These are phyloP conservation scores for Puccinia hordei DNA, from an alignment of 1,284 basidiomycete species.

Conservation along the genomic window DNA sequence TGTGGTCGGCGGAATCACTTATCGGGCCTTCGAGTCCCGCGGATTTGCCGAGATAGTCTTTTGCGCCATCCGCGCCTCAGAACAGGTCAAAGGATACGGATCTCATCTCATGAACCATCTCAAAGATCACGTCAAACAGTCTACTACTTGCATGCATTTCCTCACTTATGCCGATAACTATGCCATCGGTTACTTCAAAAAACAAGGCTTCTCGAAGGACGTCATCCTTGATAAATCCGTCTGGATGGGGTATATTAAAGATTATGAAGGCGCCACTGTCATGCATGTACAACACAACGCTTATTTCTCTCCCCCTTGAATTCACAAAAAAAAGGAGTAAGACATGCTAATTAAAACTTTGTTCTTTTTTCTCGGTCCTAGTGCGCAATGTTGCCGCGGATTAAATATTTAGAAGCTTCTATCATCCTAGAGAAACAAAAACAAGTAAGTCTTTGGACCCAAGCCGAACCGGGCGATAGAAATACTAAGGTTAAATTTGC, in stretches of 20 bases:
- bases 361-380: slow-evolving; percentile 54
- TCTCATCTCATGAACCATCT: slow-evolving; percentile 99
- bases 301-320: not conserved
- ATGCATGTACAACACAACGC: slow-evolving; percentile 77
- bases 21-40: slow-evolving; percentile 89
- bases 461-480: too few species aligned
- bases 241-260: slow-evolving; percentile 99
- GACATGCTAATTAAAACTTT: too few species aligned
- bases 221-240: slow-evolving; percentile 83
- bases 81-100: slow-evolving; percentile 99
- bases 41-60: slow-evolving; percentile 99
- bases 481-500: not conserved
- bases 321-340: not conserved
- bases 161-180: slow-evolving; percentile 99
- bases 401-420: slow-evolving; percentile 83
- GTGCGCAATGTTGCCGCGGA: slow-evolving; percentile 87
- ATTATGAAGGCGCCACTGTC: slow-evolving; percentile 99
- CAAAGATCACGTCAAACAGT: slow-evolving; percentile 85
- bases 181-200: slow-evolving; percentile 98
- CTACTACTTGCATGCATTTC: slow-evolving; percentile 84
- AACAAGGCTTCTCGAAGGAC: slow-evolving; percentile 98
- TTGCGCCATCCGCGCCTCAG: slow-evolving; percentile 92
- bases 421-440: slow-evolving; percentile 79
- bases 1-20: slow-evolving; percentile 97
- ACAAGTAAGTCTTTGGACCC: slow-evolving; percentile 62